These are phyloP conservation scores for Digitaria exilis DNA, from an alignment of 202 grass and related monocot genomes.

Conservation along the genomic window DNA sequence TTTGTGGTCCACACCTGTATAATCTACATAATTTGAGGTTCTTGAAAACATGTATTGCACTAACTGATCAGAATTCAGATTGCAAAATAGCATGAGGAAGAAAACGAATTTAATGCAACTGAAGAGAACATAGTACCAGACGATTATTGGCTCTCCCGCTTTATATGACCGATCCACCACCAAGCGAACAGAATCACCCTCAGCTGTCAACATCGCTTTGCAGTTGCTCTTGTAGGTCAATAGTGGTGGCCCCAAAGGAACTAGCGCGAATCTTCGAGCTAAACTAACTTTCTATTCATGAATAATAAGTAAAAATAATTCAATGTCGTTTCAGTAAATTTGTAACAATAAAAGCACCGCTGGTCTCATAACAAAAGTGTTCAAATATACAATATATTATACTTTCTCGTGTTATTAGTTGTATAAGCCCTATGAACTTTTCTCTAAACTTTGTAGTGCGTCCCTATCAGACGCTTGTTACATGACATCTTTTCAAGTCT, in stretches of 20 bases:
- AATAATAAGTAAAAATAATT: slow-evolving; percentile 33
- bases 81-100: slow-evolving; percentile 28
- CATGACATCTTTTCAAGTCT: too few relatives aligned
- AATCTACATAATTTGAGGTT: slow-evolving; percentile 55
- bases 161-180: slow-evolving; percentile 89
- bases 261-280: slow-evolving; percentile 90
- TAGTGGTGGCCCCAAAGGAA: slow-evolving; percentile 92
- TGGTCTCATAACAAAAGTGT: too few relatives aligned
- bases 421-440: too few relatives aligned
- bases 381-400: too few relatives aligned
- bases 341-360: slow-evolving; percentile 11
- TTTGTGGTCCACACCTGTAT: slow-evolving; percentile 96
- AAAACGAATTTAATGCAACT: slow-evolving; percentile 21
- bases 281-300: slow-evolving; percentile 88
- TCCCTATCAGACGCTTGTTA: too few relatives aligned
- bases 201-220: slow-evolving; percentile 94
- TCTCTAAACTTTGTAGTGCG: too few relatives aligned
- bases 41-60: slow-evolving; percentile 25
- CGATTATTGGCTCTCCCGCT: slow-evolving; percentile 76
- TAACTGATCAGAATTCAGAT: slow-evolving; percentile 10
- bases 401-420: too few relatives aligned
- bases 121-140: slow-evolving; percentile 81
- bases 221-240: slow-evolving; percentile 99
- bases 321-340: slow-evolving; percentile 19
- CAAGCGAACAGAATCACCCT: slow-evolving; percentile 78